Evolutionary conservation across 2,329 filamentous ascomycete genomes (phyloP), one percentile per base, ranked within the genome.

Genomic region (Fusarium equiseti): DNA sequence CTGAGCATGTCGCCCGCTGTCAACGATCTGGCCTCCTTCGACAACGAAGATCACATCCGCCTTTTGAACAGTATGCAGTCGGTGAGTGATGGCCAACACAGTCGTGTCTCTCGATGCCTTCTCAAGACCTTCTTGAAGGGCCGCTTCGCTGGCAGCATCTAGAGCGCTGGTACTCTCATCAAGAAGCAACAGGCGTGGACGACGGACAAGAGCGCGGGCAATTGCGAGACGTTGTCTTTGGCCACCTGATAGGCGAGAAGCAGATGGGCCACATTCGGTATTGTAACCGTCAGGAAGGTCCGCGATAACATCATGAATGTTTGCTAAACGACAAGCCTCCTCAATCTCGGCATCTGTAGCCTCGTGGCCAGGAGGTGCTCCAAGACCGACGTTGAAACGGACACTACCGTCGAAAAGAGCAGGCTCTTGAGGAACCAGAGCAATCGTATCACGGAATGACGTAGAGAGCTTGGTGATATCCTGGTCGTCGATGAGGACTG

Each of bases 151-250:
- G 73, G 90, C 89, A 0, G 88, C 87, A 74, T 97, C 93, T 3
- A 97, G 84, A 5, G 91, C 91, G 35, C 89, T 92, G 0, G 93
- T 97, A 29, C 92, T 92, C 82, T 97, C 93, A 73, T 97, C 94
- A 1, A 97, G 84, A 42, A 97, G 87, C 20, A 97, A 79, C 2
- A 97, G 84, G 32, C 90, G 86, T 0, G 93, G 93, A 60, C 88
- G 86, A 1, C 92, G 86, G 5, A 94, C 86, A 6, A 95, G 83
- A 1, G 93, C 92, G 15, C 93, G 86, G 0, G 93, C 93, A 73
- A 97, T 95, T 1, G 91, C 89, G 16, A 97, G 80, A 2, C 93
- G 87, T 78, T 97, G 93, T 18, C 90, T 88, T 77, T 97, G 93
- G 0, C 93, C 93, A 2, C 92, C 93, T 0, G 91, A 94, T 5